Evolutionary conservation across 1,139 yeast genomes (phyloP).

Genomic region (Candida sp.): DNA sequence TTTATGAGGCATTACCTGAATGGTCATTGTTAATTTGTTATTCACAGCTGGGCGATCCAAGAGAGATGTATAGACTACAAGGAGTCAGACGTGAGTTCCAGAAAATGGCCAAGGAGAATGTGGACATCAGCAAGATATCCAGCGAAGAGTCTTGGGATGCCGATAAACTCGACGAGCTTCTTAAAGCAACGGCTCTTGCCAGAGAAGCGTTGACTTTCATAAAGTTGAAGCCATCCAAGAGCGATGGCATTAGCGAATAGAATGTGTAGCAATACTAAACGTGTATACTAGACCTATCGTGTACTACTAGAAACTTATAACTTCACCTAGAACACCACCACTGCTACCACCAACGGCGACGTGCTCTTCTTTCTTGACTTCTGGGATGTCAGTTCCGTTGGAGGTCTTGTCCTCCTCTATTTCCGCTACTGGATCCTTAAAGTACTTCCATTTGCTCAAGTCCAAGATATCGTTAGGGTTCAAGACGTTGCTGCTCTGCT

Average conservation of each 20-base stretch:
- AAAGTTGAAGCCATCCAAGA: constrained; percentile 35
- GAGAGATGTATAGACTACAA: constrained; percentile 54
- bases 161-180: constrained; percentile 45
- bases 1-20: constrained; percentile 59
- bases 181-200: constrained; percentile 48
- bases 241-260: constrained; percentile 1
- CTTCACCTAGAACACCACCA: constrained; percentile 9
- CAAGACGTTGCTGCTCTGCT: constrained; percentile 16
- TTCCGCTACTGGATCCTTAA: background rate
- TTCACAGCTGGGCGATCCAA: constrained; percentile 68
- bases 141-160: constrained; percentile 56
- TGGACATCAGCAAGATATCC: constrained; percentile 41
- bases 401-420: too few relatives aligned
- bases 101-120: constrained; percentile 36
- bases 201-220: constrained; percentile 61
- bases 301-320: constrained; percentile 9
- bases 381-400: too few relatives aligned
- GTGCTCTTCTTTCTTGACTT: constrained; percentile 1
- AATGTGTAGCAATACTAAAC: background rate
- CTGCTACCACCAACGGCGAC: too few relatives aligned
- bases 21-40: constrained; percentile 64
- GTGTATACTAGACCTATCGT: constrained; percentile 2
- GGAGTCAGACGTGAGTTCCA: constrained; percentile 28
- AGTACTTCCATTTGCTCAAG: constrained; percentile 33
- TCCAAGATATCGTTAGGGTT: constrained; percentile 31